These are phyloP conservation scores for Solanum etuberosum DNA, from an alignment of 257 asterid species.

Conservation along the genomic window DNA sequence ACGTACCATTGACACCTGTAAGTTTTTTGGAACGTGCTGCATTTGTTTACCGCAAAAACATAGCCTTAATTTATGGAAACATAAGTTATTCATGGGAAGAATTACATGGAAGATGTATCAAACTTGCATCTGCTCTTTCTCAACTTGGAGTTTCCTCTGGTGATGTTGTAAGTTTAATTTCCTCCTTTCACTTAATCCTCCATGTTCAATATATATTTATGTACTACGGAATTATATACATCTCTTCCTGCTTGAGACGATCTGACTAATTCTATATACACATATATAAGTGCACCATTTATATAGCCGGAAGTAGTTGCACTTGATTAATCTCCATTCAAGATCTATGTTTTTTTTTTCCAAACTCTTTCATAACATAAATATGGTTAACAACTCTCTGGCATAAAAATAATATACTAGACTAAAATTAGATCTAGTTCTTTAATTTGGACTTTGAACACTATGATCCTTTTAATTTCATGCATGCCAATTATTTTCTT, in stretches of 20 bases:
- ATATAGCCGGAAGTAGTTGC: neutral
- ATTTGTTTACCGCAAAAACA: constrained; percentile 13
- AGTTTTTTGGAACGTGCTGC: constrained; percentile 25
- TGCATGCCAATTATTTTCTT: neutral
- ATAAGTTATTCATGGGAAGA: constrained; percentile 16
- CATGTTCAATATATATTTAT: neutral
- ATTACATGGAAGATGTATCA: constrained; percentile 21
- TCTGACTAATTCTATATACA: too few relatives aligned
- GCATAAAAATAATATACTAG: neutral
- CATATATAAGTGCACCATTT: neutral
- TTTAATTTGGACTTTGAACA: neutral
- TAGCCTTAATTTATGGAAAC: constrained; percentile 13
- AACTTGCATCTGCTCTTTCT: constrained; percentile 24
- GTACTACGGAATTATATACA: too few relatives aligned
- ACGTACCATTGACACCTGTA: constrained; percentile 20
- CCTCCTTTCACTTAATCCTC: neutral
- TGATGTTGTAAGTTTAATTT: constrained; percentile 18
- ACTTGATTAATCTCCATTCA: neutral
- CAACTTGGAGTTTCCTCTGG: constrained; percentile 13
- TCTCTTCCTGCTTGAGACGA: too few relatives aligned
- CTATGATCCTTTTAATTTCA: neutral
- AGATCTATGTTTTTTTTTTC: neutral
- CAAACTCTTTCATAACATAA: neutral
- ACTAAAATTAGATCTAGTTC: neutral
- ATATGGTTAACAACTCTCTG: neutral